A percentile compares a stretch with the other conserved stretches of the same genome.
Evolutionary conservation across 805 yeast species (phyloP).

Genomic region (Wickerhamiella spandovensis): DNA sequence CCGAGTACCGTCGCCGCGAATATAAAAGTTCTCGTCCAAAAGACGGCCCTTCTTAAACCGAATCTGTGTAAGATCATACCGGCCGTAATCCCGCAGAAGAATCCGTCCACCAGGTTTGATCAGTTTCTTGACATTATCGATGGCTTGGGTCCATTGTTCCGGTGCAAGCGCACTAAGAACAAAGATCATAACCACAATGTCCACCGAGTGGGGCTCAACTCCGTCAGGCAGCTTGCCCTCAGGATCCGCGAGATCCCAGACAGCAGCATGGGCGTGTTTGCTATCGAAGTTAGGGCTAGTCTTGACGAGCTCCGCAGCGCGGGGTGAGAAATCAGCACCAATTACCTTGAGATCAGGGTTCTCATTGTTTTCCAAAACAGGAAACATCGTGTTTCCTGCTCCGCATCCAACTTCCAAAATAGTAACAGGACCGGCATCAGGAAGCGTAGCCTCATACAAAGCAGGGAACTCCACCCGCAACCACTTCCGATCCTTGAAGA

Average conservation of each 20-base stretch:
- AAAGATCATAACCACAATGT: constrained; percentile 87
- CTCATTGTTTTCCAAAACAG: constrained; percentile 68
- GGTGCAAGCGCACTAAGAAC: constrained; percentile 90
- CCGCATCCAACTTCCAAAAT: constrained; percentile 95
- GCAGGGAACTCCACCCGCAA: constrained; percentile 85
- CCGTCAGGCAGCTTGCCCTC: constrained; percentile 70
- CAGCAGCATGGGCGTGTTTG: constrained; percentile 62
- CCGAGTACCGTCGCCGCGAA: constrained; percentile 95
- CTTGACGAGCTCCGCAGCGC: constrained; percentile 78
- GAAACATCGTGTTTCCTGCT: constrained; percentile 94
- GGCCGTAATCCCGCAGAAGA: constrained; percentile 84
- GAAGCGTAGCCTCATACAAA: constrained; percentile 62
- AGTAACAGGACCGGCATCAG: constrained; percentile 53
- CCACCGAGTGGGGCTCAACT: constrained; percentile 67
- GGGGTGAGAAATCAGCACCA: constrained; percentile 83
- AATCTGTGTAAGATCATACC: constrained; percentile 91
- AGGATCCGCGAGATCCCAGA: constrained; percentile 87
- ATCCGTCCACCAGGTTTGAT: constrained; percentile 90
- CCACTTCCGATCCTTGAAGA: constrained; percentile 96
- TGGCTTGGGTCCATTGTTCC: constrained; percentile 75
- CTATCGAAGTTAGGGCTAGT: constrained; percentile 46
- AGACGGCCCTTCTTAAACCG: constrained; percentile 80
- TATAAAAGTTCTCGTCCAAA: constrained; percentile 84
- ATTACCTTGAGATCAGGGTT: constrained; percentile 60
- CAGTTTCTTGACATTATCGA: constrained; percentile 51